A percentile compares a stretch with the other conserved stretches of the same genome.
Evolutionary conservation across 345 rosid genomes (phyloP).

Genomic region (Pugionium cornutum): DNA sequence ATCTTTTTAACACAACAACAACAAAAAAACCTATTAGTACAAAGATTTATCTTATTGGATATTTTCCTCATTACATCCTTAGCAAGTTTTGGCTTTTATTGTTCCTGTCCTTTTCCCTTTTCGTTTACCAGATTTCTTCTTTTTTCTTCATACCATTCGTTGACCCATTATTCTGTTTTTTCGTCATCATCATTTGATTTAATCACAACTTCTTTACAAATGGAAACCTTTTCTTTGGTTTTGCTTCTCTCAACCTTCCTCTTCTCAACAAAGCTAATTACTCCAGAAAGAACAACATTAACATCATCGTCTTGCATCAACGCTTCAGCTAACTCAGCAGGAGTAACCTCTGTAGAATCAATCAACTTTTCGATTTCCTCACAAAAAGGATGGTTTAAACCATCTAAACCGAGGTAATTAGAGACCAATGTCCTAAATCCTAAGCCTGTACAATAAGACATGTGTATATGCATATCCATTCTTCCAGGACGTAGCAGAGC

Average conservation of each 20-base stretch:
- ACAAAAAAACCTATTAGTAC: too few species aligned
- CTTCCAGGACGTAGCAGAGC: conserved; percentile 45
- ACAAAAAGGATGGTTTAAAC: conserved; percentile 35
- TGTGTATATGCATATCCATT: conserved; percentile 50
- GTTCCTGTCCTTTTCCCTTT: conserved; percentile 13
- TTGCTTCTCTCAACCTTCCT: conserved; percentile 37
- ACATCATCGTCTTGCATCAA: conserved; percentile 50
- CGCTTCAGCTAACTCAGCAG: conserved; percentile 55
- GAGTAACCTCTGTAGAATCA: conserved; percentile 43
- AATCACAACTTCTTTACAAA: background rate
- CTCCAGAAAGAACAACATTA: conserved; percentile 43
- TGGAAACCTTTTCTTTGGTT: conserved; percentile 11
- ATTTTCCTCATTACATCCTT: background rate
- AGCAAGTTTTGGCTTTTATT: background rate
- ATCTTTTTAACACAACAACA: conserved; percentile 1
- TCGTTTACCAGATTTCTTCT: conserved; percentile 19
- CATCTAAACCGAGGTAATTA: conserved; percentile 43
- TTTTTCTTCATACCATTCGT: conserved; percentile 9
- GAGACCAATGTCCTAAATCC: conserved; percentile 49
- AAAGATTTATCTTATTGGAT: too few species aligned
- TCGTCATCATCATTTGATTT: conserved; percentile 19
- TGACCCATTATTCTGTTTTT: conserved; percentile 12
- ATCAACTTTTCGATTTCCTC: conserved; percentile 45
- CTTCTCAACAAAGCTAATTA: conserved; percentile 43
- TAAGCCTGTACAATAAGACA: conserved; percentile 47